A percentile compares a stretch with the other conserved stretches of the same genome.
phyloP scores from a whole-genome alignment of 208 protist species.

The Trypanosoma boissoni region DNA sequence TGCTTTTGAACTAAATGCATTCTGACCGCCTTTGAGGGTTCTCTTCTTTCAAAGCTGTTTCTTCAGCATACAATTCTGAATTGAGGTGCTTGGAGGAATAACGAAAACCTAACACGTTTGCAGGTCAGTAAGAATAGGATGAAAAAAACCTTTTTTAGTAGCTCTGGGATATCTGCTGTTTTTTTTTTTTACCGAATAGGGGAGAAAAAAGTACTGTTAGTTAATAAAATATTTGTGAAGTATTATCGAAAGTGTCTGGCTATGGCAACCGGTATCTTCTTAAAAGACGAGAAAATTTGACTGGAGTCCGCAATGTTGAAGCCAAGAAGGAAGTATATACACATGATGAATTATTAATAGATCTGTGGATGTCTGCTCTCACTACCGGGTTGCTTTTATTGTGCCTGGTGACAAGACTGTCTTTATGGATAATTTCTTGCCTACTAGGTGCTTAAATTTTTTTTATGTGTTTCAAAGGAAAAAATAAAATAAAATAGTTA shows the following conservation, averaged over 20 bases:
- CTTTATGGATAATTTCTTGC: background rate
- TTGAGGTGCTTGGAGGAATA: conserved; percentile 49
- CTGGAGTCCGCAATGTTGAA: background rate
- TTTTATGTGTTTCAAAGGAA: background rate
- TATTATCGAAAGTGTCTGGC: conserved; percentile 3
- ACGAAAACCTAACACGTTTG: conserved; percentile 38
- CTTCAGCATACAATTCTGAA: conserved; percentile 51
- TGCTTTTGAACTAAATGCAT: conserved; percentile 40
- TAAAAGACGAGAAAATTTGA: conserved; percentile 12
- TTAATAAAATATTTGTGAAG: background rate
- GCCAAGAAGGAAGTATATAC: conserved; percentile 13
- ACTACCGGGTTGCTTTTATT: conserved; percentile 48
- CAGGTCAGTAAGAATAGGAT: too few relatives aligned
- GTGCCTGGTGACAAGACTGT: conserved; percentile 36
- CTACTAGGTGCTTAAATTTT: background rate
- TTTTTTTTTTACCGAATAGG: too few relatives aligned
- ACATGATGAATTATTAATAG: conserved; percentile 52
- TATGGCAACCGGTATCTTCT: conserved; percentile 13
- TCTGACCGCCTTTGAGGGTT: conserved; percentile 37
- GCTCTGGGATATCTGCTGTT: too few relatives aligned
- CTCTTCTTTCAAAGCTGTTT: conserved; percentile 53
- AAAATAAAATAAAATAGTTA: background rate
- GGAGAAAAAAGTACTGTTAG: background rate
- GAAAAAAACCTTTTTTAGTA: too few relatives aligned
- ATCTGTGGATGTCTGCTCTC: conserved; percentile 39